phyloP scores from a whole-genome alignment of 208 protist species.

The Crithidia mellificae region DNA sequence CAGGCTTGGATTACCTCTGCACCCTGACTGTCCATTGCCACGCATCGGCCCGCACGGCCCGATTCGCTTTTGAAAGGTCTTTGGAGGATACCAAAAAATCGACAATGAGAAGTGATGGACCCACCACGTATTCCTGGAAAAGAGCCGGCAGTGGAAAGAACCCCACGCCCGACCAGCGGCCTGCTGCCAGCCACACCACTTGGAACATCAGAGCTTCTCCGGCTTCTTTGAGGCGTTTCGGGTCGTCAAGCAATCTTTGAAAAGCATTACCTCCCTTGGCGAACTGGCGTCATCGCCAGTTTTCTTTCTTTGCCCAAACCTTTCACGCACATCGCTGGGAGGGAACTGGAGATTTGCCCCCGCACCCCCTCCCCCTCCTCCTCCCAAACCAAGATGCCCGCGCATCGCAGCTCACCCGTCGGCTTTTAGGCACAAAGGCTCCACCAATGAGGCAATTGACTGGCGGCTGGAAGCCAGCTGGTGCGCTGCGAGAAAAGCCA shows the following conservation, averaged over 20 bases:
- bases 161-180: slow-evolving; percentile 9
- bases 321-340: background rate
- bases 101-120: background rate
- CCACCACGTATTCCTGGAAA: slow-evolving; percentile 10
- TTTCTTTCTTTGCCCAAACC: background rate
- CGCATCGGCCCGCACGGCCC: background rate
- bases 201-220: background rate
- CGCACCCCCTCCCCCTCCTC: too few species aligned
- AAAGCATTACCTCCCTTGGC: background rate
- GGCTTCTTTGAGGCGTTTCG: background rate
- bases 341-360: background rate
- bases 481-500: background rate
- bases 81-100: slow-evolving; percentile 7
- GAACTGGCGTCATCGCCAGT: slow-evolving; percentile 1
- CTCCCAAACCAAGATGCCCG: too few species aligned
- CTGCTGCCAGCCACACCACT: slow-evolving; percentile 4
- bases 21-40: slow-evolving; percentile 1
- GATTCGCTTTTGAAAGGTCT: slow-evolving; percentile 6
- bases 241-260: background rate
- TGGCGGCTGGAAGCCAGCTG: background rate
- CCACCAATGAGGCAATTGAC: background rate
- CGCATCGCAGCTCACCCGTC: too few species aligned
- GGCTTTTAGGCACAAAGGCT: background rate
- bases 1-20: background rate
- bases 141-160: background rate